A percentile compares a stretch with the other conserved stretches of the same genome.
phyloP scores from a whole-genome alignment of 371 early-diverging fungal genomes.

The Apophysomyces variabilis region DNA sequence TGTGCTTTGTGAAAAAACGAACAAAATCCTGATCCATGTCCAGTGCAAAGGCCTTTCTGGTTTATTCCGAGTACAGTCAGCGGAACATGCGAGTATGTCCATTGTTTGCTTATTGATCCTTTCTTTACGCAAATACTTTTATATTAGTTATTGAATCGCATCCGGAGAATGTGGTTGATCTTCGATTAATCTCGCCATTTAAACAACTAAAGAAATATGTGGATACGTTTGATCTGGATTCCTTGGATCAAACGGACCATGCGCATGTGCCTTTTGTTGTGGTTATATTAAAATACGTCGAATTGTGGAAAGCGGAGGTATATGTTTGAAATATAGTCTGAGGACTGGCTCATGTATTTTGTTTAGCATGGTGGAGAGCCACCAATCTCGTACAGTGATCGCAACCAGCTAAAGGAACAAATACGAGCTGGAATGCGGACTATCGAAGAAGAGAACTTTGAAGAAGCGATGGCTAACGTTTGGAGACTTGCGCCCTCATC shows the following conservation, averaged over 20 bases:
- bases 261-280: conserved; percentile 87
- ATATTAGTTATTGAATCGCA: conserved; percentile 87
- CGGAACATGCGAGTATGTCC: conserved; percentile 76
- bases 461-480: conserved; percentile 76
- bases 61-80: conserved; percentile 66
- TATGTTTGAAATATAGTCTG: background rate
- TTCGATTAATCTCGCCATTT: conserved; percentile 86
- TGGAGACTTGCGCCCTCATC: conserved; percentile 50
- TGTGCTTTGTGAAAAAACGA: conserved; percentile 58
- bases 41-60: conserved; percentile 77
- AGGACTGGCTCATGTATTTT: background rate
- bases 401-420: conserved; percentile 67
- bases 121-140: background rate
- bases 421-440: conserved; percentile 61
- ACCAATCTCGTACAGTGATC: conserved; percentile 66
- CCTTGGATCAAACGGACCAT: conserved; percentile 71
- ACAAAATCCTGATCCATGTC: conserved; percentile 73
- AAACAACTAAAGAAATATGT: conserved; percentile 66
- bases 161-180: conserved; percentile 76
- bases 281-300: conserved; percentile 74
- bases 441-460: conserved; percentile 86
- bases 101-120: background rate
- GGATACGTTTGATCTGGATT: conserved; percentile 65
- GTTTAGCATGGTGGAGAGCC: conserved; percentile 51
- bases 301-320: conserved; percentile 65